Percentiles rank a stretch among this genome's conserved stretches.
phyloP scores from a whole-genome alignment of 2,329 filamentous ascomycete genomes.

The Elsinoe ampelina region DNA sequence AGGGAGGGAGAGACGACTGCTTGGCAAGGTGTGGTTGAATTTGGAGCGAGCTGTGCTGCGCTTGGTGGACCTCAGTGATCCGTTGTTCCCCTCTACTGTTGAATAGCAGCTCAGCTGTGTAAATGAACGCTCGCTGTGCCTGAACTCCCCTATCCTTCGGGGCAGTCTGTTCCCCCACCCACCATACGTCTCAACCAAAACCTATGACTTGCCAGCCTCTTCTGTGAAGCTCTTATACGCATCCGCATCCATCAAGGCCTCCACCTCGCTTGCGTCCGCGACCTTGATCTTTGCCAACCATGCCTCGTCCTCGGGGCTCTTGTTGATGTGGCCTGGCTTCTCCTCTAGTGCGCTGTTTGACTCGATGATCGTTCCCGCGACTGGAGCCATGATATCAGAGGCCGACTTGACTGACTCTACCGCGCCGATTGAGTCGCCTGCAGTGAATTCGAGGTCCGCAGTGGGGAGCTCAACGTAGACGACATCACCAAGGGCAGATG shows the following conservation, averaged over 20 bases:
- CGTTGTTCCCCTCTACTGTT: not conserved
- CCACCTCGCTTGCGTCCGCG: conserved; percentile 58
- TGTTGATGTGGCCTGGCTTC: conserved; percentile 79
- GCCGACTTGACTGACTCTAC: conserved; percentile 98
- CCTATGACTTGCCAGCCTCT: conserved; percentile 28
- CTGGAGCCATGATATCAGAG: conserved; percentile 90
- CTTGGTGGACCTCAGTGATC: not conserved
- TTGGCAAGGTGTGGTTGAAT: not conserved
- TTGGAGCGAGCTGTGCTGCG: not conserved
- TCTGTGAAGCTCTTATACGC: conserved; percentile 70
- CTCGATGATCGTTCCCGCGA: conserved; percentile 65
- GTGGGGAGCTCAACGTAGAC: conserved; percentile 93
- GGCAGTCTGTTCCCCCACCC: not conserved
- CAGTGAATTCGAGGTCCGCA: conserved; percentile 55
- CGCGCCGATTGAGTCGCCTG: conserved; percentile 80
- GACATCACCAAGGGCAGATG: conserved; percentile 86
- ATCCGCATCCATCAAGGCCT: conserved; percentile 65
- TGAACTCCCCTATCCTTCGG: not conserved
- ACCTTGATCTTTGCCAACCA: conserved; percentile 90
- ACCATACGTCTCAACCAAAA: not conserved
- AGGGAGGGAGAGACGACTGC: not conserved
- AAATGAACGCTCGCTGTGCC: not conserved
- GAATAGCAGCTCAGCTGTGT: not conserved
- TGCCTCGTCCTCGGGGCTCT: conserved; percentile 78
- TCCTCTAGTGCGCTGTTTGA: conserved; percentile 70